Base-by-base conservation (phyloP, 2,329 filamentous ascomycete genomes). In the Fonsecaea pugnacius region DNA sequence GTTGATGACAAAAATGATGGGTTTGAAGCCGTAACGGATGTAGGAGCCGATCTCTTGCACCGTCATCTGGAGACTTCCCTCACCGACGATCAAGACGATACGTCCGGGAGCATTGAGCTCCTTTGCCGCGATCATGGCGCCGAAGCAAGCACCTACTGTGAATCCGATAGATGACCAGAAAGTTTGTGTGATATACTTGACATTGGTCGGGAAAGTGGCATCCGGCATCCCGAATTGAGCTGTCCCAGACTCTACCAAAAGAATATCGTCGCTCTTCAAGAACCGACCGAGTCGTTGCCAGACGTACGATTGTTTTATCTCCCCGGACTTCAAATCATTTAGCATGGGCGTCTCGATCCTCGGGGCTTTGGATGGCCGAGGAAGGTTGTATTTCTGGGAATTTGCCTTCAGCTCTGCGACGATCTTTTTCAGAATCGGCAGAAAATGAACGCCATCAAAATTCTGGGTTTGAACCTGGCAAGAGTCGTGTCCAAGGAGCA, bases 401-500 rank as follows among this genome's bases (percentile, higher is more conserved):
- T 65, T 46, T 33, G 61, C 46, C 35, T 64, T 64, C 14, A 68
- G 55, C 14, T 56, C 50, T 10, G 53, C 40, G 14, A 70, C 64
- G 21, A 70, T 40, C 12, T 57, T 58, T 59, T 55, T 51, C 36
- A 70, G 58, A 53, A 70, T 43, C 3, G 67, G 65, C 7, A 69
- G 52, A 48, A 77, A 74, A 6, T 77, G 72, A 50, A 73, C 72
- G 14, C 61, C 61, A 1, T 75, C 65, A 16, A 59, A 68, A 16
- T 50, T 64, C 35, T 66, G 46, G 21, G 36, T 58, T 30, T 62
- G 50, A 7, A 68, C 51, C 40, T 64, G 61, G 24, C 61, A 63
- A n/a, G 57, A 62, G 7, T 77, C 69, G 18, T 66, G 68, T 0
- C 73, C 74, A 9, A 78, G 70, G 9, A 67, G 71, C 32, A 79